Base-by-base conservation (phyloP, 179 eudicot genomes). In the Nepenthes alata region DNA sequence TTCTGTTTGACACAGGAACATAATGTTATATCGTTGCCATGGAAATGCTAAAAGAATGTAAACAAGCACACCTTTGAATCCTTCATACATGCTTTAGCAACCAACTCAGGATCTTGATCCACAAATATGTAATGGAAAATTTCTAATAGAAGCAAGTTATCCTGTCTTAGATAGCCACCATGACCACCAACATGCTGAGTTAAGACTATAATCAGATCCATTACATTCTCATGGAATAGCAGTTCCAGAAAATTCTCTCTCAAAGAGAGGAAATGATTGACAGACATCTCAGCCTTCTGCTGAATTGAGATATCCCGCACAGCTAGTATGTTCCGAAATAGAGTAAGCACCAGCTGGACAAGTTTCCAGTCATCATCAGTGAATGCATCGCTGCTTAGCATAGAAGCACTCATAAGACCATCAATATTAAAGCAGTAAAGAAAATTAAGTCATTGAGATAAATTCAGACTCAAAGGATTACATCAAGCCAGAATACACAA, bases 301-400 rank as follows among this genome's bases (percentile, higher is more conserved):
- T 80, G 80, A 16, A 65, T 63, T 65, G 98, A 72, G 66, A 89
- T 83, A 48, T 85, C 84, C 71, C 85, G 94, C 63, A 89, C 73
- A 53, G 98, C 94, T 58, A 93, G 75, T 62, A 87, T 61, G 67
- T 93, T 89, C 38, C 98, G 90, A 61, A 89, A 86, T 65, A 93
- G 69, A 59, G 98, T 93, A 69, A 89, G 74, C 77, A 93, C 83
- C 68, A 93, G 77, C 71, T 93, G 98, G 60, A 89, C 87, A 70
- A 93, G 68, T 67, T 93, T 93, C 96, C 97, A 87, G 69, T 89
- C 97, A 70, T 93, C 98, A 51, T 93, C 98, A 2, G 97, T 79
- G 63, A 93, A 87, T 41, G 78, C 78, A 39, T 75, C 88, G 66
- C 98, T 93, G 83, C 44, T 59, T 63, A 70, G 34, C 57, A 68